Conservation (phyloP, 225 moss, liverwort and hornwort species). For the Asterella californica region DNA sequence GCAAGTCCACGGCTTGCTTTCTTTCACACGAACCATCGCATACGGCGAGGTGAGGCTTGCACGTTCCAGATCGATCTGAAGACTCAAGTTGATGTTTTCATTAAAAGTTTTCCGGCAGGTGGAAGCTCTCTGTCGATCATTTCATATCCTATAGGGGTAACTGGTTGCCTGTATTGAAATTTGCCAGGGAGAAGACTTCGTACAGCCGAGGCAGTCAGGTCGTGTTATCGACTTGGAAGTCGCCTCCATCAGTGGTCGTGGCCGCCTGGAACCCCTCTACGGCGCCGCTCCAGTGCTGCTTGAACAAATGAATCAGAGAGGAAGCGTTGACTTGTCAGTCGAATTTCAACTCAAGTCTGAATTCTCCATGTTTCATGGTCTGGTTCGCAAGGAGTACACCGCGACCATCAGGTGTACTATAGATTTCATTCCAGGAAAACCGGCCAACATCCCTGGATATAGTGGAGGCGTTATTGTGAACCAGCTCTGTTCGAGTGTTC, state of each 20-base stretch:
- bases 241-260: background rate
- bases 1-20: background rate
- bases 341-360: constrained; percentile 6
- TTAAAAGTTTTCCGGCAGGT: background rate
- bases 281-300: constrained; percentile 11
- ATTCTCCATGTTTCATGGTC: constrained; percentile 7
- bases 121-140: background rate
- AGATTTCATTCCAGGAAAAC: background rate
- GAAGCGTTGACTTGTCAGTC: background rate
- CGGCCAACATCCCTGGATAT: background rate
- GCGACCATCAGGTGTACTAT: constrained; percentile 1
- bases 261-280: background rate
- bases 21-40: constrained; percentile 8
- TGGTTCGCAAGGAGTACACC: constrained; percentile 10
- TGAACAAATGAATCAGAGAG: background rate
- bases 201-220: constrained; percentile 2
- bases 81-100: background rate
- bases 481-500: background rate
- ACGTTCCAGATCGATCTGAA: background rate
- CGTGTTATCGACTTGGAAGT: constrained; percentile 2
- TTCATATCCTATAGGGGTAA: background rate
- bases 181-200: constrained; percentile 14
- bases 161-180: background rate
- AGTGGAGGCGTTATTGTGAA: background rate
- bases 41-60: constrained; percentile 8